phyloP scores from a whole-genome alignment of 78 protist genomes.

The Cavenderia fasciculata region DNA sequence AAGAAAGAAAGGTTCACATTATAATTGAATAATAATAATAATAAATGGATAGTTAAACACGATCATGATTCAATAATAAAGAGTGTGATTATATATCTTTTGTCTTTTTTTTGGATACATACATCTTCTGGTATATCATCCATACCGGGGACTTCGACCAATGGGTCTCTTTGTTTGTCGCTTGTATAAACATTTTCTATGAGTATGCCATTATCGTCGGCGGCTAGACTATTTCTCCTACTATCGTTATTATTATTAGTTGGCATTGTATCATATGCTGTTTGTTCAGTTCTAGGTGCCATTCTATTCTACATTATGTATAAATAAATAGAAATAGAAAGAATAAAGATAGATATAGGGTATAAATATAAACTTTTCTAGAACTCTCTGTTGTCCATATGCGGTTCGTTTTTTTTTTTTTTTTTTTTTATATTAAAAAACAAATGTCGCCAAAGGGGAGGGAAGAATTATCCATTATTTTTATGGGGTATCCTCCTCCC shows the following conservation, averaged over 20 bases:
- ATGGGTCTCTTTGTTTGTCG: neutral
- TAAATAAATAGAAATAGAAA: neutral
- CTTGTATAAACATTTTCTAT: conserved; percentile 1
- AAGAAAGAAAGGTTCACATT: neutral
- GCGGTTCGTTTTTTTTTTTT: no score
- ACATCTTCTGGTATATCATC: conserved; percentile 28
- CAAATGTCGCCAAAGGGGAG: no score
- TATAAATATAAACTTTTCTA: no score
- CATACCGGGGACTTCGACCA: conserved; percentile 6
- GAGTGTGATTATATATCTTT: neutral
- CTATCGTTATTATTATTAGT: neutral
- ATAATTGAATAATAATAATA: no score
- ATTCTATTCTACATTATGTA: neutral
- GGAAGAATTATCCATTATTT: no score
- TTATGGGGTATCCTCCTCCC: no score
- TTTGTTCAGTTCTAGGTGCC: no score
- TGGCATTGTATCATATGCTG: no score
- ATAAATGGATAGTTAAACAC: neutral
- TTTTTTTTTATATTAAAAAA: no score
- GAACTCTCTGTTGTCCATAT: no score
- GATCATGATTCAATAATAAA: neutral
- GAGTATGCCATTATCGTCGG: neutral
- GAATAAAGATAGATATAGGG: neutral
- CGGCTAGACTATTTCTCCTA: neutral
- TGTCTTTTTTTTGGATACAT: neutral